phyloP scores from a whole-genome alignment of 2,329 filamentous ascomycete species.

The Sarocladium strictum region DNA sequence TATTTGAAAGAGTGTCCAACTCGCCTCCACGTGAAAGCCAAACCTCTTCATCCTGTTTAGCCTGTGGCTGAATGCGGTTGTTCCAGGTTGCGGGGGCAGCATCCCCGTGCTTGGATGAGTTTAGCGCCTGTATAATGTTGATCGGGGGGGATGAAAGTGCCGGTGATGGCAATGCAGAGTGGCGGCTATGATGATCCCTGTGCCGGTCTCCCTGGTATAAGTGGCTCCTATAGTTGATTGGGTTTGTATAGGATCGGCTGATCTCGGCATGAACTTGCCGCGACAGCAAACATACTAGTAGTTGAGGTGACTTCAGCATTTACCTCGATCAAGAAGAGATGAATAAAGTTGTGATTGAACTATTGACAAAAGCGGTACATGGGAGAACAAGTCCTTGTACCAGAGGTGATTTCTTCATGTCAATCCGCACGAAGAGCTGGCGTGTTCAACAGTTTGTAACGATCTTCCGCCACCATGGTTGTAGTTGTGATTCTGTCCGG shows the following conservation, averaged over 20 bases:
- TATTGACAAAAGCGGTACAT: too few relatives aligned
- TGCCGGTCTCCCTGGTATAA: too few relatives aligned
- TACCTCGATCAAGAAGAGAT: too few relatives aligned
- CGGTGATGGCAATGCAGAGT: background rate
- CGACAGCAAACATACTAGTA: too few relatives aligned
- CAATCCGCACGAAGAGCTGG: constrained; percentile 9
- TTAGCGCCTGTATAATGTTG: background rate
- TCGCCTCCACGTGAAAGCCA: background rate
- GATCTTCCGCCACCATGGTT: constrained; percentile 18
- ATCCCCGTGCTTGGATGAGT: background rate
- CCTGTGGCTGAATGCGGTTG: constrained; percentile 1
- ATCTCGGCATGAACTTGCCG: too few relatives aligned
- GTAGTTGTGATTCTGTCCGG: constrained; percentile 38
- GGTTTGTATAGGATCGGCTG: too few relatives aligned
- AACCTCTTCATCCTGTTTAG: background rate
- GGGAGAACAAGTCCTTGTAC: too few relatives aligned
- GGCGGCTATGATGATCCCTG: background rate
- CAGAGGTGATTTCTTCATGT: background rate
- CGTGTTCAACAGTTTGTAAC: constrained; percentile 16
- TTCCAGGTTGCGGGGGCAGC: background rate
- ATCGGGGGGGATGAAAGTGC: background rate
- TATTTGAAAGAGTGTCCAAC: background rate
- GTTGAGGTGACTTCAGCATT: too few relatives aligned
- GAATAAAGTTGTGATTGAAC: too few relatives aligned
- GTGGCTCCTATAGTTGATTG: background rate